Conservation (phyloP, 2,329 filamentous ascomycete species). For the Talaromyces verruculosus region DNA sequence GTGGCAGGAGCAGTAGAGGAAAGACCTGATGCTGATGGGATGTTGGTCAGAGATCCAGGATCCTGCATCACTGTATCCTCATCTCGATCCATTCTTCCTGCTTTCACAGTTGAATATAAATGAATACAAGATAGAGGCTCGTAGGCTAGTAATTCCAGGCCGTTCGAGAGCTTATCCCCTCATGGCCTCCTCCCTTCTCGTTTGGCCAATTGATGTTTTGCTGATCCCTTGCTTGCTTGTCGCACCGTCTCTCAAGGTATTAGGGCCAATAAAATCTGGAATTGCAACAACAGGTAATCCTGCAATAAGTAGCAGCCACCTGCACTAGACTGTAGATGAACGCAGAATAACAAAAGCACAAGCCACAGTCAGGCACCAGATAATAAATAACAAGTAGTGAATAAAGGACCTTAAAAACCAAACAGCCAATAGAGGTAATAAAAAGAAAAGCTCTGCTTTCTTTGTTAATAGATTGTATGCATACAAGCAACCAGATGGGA, state of each 20-base stretch:
- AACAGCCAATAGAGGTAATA: background rate
- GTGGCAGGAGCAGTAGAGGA: background rate
- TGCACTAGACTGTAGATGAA: background rate
- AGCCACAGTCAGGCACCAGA: background rate
- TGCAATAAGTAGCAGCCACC: background rate
- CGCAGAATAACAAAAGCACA: background rate
- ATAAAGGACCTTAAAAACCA: background rate
- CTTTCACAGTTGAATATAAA: slow-evolving; percentile 1
- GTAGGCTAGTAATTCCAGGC: slow-evolving; percentile 10
- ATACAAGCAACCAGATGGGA: background rate
- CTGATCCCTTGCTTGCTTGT: background rate
- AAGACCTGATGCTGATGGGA: background rate
- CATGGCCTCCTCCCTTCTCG: slow-evolving; percentile 15
- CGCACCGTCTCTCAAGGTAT: background rate
- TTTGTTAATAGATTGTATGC: background rate
- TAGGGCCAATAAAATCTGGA: background rate
- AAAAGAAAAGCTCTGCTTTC: background rate
- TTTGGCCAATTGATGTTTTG: slow-evolving; percentile 3
- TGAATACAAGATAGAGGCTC: background rate
- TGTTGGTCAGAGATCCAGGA: slow-evolving; percentile 7
- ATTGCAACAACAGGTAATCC: background rate
- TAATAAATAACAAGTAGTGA: background rate
- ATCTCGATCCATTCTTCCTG: slow-evolving; percentile 33
- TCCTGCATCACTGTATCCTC: slow-evolving; percentile 45
- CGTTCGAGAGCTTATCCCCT: slow-evolving; percentile 17